phyloP scores from a whole-genome alignment of 768 basidiomycete species.

The Mycena galericulata region DNA sequence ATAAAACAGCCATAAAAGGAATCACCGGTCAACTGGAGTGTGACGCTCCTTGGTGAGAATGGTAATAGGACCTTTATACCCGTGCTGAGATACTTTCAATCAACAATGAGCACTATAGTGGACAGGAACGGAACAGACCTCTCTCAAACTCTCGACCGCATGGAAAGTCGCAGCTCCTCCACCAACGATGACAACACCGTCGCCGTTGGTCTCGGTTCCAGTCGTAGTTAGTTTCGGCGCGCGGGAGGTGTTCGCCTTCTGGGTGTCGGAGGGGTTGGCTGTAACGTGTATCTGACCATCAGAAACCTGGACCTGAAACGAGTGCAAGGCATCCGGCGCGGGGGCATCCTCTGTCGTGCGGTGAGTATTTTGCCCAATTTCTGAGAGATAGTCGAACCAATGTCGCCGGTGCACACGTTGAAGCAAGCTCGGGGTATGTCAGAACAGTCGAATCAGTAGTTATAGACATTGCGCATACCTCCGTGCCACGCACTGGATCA shows the following conservation, averaged over 20 bases:
- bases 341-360: slow-evolving; percentile 82
- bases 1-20: slow-evolving; percentile 18
- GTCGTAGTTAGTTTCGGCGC: slow-evolving; percentile 66
- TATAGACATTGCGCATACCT: slow-evolving; percentile 54
- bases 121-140: slow-evolving; percentile 57
- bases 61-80: slow-evolving; percentile 81
- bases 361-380: slow-evolving; percentile 26
- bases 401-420: slow-evolving; percentile 86
- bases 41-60: slow-evolving; percentile 84
- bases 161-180: slow-evolving; percentile 87
- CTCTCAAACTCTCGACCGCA: slow-evolving; percentile 83
- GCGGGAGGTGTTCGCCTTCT: slow-evolving; percentile 75
- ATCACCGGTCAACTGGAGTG: slow-evolving; percentile 85
- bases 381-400: slow-evolving; percentile 57
- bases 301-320: slow-evolving; percentile 74
- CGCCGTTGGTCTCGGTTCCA: slow-evolving; percentile 59
- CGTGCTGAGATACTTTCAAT: slow-evolving; percentile 66
- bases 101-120: neutral
- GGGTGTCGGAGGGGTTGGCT: slow-evolving; percentile 70
- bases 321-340: slow-evolving; percentile 82
- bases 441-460: neutral
- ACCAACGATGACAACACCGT: slow-evolving; percentile 86
- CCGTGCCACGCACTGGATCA: slow-evolving; percentile 84
- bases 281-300: slow-evolving; percentile 85
- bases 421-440: slow-evolving; percentile 74